These are phyloP conservation scores for Lentinus brumalis DNA, from an alignment of 768 basidiomycete genomes.

Conservation along the genomic window DNA sequence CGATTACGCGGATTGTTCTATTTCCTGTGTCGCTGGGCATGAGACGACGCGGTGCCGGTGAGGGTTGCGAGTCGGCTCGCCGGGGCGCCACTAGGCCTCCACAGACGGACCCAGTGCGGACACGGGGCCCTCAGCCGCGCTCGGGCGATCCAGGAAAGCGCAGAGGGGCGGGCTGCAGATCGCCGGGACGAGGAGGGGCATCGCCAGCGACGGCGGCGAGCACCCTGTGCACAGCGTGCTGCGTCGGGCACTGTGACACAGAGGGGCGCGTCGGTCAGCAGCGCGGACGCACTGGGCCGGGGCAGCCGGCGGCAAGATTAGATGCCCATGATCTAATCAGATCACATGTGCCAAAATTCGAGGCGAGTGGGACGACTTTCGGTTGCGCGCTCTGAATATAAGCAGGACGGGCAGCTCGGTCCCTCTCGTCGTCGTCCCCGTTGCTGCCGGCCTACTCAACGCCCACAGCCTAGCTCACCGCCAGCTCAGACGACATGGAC, in stretches of 20 bases:
- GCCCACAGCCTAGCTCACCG: background rate
- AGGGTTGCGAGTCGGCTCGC: background rate
- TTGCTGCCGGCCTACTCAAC: background rate
- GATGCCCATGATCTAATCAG: slow-evolving; percentile 13
- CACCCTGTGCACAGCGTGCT: background rate
- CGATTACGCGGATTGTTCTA: background rate
- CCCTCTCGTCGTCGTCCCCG: slow-evolving; percentile 3
- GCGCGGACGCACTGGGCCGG: background rate
- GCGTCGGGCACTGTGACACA: background rate
- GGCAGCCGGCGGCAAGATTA: slow-evolving; percentile 15
- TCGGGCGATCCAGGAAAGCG: background rate
- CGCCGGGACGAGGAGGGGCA: background rate
- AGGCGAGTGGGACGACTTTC: slow-evolving; percentile 19
- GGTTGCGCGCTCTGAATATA: slow-evolving; percentile 20
- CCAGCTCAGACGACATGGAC: slow-evolving; percentile 61
- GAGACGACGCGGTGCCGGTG: background rate
- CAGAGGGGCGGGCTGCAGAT: background rate
- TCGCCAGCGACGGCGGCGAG: background rate
- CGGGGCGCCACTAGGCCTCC: slow-evolving; percentile 12
- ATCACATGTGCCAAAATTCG: slow-evolving; percentile 14
- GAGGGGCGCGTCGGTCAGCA: slow-evolving; percentile 2
- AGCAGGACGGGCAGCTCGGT: background rate
- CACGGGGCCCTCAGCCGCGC: background rate
- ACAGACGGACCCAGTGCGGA: background rate
- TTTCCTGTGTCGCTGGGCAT: background rate